Evolutionary conservation across 2,329 filamentous ascomycete species (phyloP).

Genomic region (Fusarium sp.): DNA sequence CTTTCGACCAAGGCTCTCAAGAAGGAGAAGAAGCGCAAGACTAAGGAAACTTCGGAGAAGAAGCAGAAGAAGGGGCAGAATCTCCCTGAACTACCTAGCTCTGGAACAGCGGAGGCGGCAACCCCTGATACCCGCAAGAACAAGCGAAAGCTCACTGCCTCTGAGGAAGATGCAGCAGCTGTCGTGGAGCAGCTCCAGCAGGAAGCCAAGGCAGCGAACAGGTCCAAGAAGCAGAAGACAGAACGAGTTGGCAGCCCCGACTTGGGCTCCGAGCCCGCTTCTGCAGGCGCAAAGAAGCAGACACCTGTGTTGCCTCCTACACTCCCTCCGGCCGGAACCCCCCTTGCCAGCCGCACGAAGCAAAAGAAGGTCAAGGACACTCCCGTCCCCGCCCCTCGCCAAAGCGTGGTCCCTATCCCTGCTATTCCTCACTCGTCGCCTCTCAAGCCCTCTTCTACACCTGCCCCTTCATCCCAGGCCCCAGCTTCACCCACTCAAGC

Average conservation of each 20-base stretch:
- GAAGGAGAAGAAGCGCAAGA: conserved; percentile 53
- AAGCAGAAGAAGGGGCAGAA: conserved; percentile 48
- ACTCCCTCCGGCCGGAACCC: conserved; percentile 46
- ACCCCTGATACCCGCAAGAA: conserved; percentile 50
- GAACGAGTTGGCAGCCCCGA: conserved; percentile 52
- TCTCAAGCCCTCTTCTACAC: conserved; percentile 44
- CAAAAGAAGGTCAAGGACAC: conserved; percentile 50
- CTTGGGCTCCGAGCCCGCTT: conserved; percentile 50
- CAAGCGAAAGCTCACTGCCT: conserved; percentile 54
- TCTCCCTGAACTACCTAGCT: conserved; percentile 18
- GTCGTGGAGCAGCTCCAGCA: conserved; percentile 53
- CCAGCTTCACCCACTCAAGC: conserved; percentile 39
- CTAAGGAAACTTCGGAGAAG: conserved; percentile 47
- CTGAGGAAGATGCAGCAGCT: conserved; percentile 55
- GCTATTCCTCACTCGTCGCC: conserved; percentile 51
- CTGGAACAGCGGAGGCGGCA: conserved; percentile 32
- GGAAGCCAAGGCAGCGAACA: conserved; percentile 54
- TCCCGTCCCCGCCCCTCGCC: conserved; percentile 47
- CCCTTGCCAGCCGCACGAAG: conserved; percentile 48
- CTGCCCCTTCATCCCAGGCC: conserved; percentile 25
- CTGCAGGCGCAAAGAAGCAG: conserved; percentile 48
- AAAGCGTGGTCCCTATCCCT: conserved; percentile 53
- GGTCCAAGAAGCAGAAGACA: conserved; percentile 58
- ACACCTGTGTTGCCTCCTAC: conserved; percentile 52
- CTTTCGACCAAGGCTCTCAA: conserved; percentile 45